Base-by-base conservation (phyloP, 495 filamentous ascomycete genomes). In the Podospora sp. region DNA sequence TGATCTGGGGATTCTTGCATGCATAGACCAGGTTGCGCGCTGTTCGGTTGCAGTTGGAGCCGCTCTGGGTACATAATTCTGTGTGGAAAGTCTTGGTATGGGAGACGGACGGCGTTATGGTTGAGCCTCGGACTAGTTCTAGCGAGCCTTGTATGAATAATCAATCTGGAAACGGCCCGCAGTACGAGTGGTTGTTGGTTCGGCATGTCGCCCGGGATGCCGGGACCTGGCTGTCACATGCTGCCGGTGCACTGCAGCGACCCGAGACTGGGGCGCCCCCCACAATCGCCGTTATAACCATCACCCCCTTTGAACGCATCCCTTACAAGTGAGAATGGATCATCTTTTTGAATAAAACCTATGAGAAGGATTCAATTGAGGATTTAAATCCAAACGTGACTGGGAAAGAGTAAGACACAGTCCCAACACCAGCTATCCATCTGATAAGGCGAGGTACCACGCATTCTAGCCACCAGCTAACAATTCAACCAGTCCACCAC, bases 41-140 rank as follows among this genome's bases (percentile, higher is more conserved):
- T 46, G 40, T 46, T 46, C 14, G 40, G 5, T 46, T 12, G 40
- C 5, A 14, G 40, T 14, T 46, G 40, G 2, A 46, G 2, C 40
- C 40, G 9, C 9, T 11, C 40, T 46, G 14, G 40, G 40, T 46
- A 46, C 12, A 46, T 46, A 46, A 46, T 46, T 14, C 40, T 18
- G 9, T 14, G 9, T 46, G 9, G 40, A 12, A 2, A 46, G 40
- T 46, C 40, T 46, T 46, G 40, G 33, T 12, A 46, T 14, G 4
- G 40, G 40, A 46, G 40, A 46, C 14, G 40, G 40, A 46, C 40
- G 40, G 40, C 40, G 40, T 46, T 46, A 46, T 46, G 40, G 40
- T 46, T 46, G 40, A 46, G 40, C 40, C 40, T 46, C 40, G 40
- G 40, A 46, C 40, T 46, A 46, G 40, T 46, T 46, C 40, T 46